A percentile compares a stretch with the other conserved stretches of the same genome.
These are phyloP conservation scores for Hippophae rhamnoides DNA, from an alignment of 306 rosid genomes.

Conservation along the genomic window DNA sequence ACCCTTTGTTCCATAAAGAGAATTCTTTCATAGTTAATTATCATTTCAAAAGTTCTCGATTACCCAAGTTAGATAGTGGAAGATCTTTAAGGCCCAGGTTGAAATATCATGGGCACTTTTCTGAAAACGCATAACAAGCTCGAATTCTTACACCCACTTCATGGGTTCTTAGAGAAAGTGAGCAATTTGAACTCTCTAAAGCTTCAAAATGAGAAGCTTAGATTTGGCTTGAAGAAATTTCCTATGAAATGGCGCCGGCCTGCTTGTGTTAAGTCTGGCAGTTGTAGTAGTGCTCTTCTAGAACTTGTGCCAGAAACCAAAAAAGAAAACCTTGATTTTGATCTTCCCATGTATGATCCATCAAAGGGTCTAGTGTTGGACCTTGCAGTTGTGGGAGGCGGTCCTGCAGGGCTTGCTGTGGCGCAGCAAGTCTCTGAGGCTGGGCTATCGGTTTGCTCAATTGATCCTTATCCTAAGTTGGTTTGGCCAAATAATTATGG, in stretches of 20 bases:
- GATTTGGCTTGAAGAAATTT: conserved; percentile 48
- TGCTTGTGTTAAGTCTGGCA: conserved; percentile 33
- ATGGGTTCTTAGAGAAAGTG: conserved; percentile 66
- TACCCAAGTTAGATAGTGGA: conserved; percentile 16
- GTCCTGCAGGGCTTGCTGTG: conserved; percentile 95
- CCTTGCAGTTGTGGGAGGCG: conserved; percentile 95
- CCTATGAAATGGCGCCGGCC: conserved; percentile 32
- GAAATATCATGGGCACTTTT: conserved; percentile 60
- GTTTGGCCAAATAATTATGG: conserved; percentile 99
- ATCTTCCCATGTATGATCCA: conserved; percentile 78
- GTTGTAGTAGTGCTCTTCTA: conserved; percentile 37
- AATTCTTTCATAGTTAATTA: too few relatives aligned
- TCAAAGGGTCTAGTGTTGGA: conserved; percentile 71
- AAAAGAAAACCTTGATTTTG: conserved; percentile 81
- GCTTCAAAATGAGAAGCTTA: conserved; percentile 49
- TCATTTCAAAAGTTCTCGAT: conserved; percentile 2
- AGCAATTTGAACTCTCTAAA: conserved; percentile 28
- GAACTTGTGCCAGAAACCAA: conserved; percentile 94
- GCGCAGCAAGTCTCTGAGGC: conserved; percentile 98
- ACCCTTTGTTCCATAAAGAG: too few relatives aligned
- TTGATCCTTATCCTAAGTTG: conserved; percentile 77
- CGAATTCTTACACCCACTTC: conserved; percentile 64
- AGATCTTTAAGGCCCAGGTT: background rate
- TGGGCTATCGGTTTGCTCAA: conserved; percentile 81
- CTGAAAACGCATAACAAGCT: conserved; percentile 82